Evolutionary conservation across 495 filamentous ascomycete species (phyloP), one percentile per base, ranked within the genome.

Genomic region (Choiromyces venosus): DNA sequence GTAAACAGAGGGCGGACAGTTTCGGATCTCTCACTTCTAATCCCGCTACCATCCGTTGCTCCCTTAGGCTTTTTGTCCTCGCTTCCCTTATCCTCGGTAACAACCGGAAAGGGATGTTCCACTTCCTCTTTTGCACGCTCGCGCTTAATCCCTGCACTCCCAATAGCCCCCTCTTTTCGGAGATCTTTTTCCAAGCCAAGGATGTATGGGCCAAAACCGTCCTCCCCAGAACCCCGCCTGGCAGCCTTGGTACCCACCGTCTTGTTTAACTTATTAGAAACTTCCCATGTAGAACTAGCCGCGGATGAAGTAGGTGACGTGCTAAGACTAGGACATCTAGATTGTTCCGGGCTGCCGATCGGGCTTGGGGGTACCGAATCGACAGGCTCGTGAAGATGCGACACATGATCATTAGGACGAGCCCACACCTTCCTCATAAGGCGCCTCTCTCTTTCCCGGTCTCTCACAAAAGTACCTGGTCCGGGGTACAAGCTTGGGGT

Each of bases 371-470:
- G 80, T 16, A 73, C 71, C 12, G 80, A 81, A 65, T 81, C 80
- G 38, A 81, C 71, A n/a, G 80, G 79, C 37, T 81, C 80, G 25
- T 77, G 73, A 52, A 81, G 73, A 81, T 81, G 80, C n/a, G 70
- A 81, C 38, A 81, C 79, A 66, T 81, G 80, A 70, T 81, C 80
- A n/a, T 68, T 66, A 42, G 80, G 73, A n/a, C 73, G 77, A 37
- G 74, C 73, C 67, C 70, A 71, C 56, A 70, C 73, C 67, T 78
- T 78, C 39, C 72, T 74, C 37, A 78, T 65, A 70, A 76, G 71
- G 25, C 74, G 71, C 35, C 76, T 79, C 65, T 74, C 73, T 52
- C 76, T 80, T 65, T 79, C 78, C 40, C 73, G 71, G 38, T 73
- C 72, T 40, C 77, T 71, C 56, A 75, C 70, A 52, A 74, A 79